These are phyloP conservation scores for Rosa chinensis DNA, from an alignment of 306 rosid species.

Conservation along the genomic window DNA sequence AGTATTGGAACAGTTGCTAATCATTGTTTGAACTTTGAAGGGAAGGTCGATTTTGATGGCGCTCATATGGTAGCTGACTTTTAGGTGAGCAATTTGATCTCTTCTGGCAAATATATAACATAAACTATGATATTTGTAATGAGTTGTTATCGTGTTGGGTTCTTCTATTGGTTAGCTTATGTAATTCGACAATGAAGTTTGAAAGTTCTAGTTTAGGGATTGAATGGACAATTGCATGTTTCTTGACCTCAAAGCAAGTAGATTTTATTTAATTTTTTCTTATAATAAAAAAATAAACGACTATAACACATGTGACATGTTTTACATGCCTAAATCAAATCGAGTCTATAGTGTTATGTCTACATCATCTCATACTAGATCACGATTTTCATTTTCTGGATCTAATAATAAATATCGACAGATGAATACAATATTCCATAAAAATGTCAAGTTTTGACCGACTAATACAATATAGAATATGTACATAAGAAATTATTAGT, in stretches of 20 bases:
- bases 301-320: no score
- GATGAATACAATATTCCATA: background rate
- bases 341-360: no score
- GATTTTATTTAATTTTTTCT: background rate
- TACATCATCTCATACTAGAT: no score
- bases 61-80: background rate
- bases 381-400: no score
- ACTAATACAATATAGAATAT: background rate
- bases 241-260: background rate
- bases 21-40: background rate
- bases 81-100: background rate
- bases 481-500: no score
- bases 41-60: constrained; percentile 2
- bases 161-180: background rate
- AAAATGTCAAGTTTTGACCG: background rate
- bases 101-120: background rate
- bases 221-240: constrained; percentile 9
- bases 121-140: background rate
- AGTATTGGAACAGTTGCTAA: background rate
- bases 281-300: background rate
- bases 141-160: constrained; percentile 10
- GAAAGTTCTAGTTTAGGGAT: background rate
- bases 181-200: background rate
- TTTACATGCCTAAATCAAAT: background rate
- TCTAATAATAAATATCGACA: no score